Base-by-base conservation (phyloP, 2,329 filamentous ascomycete genomes). In the Scopulariopsis brevicaulis region DNA sequence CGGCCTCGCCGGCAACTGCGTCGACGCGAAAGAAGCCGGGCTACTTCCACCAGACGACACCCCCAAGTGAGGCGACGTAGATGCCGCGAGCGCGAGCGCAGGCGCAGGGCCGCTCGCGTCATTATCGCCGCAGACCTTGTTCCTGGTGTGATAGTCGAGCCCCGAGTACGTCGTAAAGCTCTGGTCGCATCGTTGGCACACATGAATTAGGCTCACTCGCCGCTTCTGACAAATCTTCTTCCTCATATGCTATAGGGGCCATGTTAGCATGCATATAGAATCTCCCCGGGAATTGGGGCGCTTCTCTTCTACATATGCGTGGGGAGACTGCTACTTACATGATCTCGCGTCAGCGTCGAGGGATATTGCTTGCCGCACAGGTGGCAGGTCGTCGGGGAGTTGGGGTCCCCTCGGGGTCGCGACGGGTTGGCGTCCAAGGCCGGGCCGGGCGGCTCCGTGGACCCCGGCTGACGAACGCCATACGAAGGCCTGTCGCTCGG, bases 101-200 rank as follows among this genome's bases (percentile, higher is more conserved):
- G 22, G 4, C 8, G n/a, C 50, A 12, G 14, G 7, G n/a, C 37
- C 22, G 40, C n/a, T 15, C 6, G 20, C n/a, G 46, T 43, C n/a
- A 32, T 20, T 15, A 12, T 67, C 62, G n/a, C 78, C 77, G 61
- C 80, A 83, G 2, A 79, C 73, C 3, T 67, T 64, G 57, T 73
- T 73, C 43, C 70, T 66, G 0, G 65, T 60, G 60, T 82, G 80
- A 66, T 79, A 79, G 55, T 68, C 60, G 2, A 77, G 63, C 1
- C 75, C 77, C 24, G 69, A 69, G 4, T 64, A 62, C 12, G 72
- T 74, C 2, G 66, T 66, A 52, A 82, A 81, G 22, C 24, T 35
- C 50, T 73, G 68, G 28, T 76, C 76, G 53, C 79, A 82, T 54
- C 73, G 68, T 1, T 68, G 60, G 56, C 79, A 82, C 0, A 68